A percentile compares a stretch with the other conserved stretches of the same genome.
These are phyloP conservation scores for Cicer cuneatum DNA, from an alignment of 306 rosid genomes.

Conservation along the genomic window DNA sequence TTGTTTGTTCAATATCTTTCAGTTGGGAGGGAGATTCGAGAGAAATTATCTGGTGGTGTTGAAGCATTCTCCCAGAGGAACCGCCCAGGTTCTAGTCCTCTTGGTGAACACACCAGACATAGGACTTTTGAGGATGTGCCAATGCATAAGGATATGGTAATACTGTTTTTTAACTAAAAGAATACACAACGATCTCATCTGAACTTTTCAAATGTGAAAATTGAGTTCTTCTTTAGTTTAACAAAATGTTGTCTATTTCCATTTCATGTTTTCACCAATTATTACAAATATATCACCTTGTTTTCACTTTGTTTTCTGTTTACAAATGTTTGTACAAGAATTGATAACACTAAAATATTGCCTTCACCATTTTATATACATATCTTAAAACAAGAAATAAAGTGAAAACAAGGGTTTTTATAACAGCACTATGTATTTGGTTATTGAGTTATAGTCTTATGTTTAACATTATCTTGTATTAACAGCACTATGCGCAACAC, in stretches of 20 bases:
- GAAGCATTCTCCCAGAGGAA: conserved; percentile 82
- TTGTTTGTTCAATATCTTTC: conserved; percentile 49
- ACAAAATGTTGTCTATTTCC: neutral
- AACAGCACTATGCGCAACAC: conserved; percentile 70
- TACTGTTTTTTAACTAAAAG: conserved; percentile 28
- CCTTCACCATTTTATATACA: conserved; percentile 12
- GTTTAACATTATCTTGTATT: conserved; percentile 39
- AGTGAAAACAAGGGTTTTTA: neutral
- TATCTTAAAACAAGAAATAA: neutral
- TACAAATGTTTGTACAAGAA: neutral
- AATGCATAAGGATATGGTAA: conserved; percentile 74
- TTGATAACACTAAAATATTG: neutral
- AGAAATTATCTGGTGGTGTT: conserved; percentile 84
- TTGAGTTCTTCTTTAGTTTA: conserved; percentile 2
- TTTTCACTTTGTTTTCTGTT: conserved; percentile 13
- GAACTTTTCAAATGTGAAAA: neutral
- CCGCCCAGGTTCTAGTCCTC: conserved; percentile 69
- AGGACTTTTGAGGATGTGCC: conserved; percentile 68
- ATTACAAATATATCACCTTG: neutral
- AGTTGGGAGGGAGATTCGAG: conserved; percentile 92
- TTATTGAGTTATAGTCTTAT: conserved; percentile 14
- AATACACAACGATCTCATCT: conserved; percentile 22
- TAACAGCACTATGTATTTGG: neutral
- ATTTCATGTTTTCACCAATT: neutral
- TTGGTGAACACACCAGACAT: conserved; percentile 60